Evolutionary conservation across 1,139 yeast species (phyloP), one percentile per base, ranked within the genome.

Genomic region (Taphrina wiesneri): DNA sequence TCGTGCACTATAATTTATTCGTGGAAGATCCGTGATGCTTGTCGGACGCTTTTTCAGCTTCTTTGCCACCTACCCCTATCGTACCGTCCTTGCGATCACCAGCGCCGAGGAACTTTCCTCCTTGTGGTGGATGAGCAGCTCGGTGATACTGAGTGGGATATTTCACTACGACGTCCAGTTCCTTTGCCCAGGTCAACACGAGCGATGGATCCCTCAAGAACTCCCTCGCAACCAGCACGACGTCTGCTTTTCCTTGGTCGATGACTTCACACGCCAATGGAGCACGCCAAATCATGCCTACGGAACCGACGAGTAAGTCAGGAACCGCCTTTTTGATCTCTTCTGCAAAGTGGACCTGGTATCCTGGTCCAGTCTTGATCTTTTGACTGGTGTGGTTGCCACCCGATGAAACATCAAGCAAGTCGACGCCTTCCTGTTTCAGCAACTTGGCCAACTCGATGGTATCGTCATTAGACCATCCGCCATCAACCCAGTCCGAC

Each of bases 381-480:
- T 71, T 72, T 54, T 77, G 81, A 26, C 75, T 72, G 46, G 76
- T 69, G 69, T 77, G 77, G 72, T 78, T 80, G 52, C 86, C 87
- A 59, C 86, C 86, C 13, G 85, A 78, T 2, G 86, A 83, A 47
- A 81, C 77, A 71, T 85, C 87, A 45, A 85, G 70, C 17, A 83
- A 75, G 69, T 82, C 83, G 53, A 85, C 77, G 13, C 86, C 86
- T 66, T 76, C 77, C 43, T 78, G 77, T 39, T 77, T 75, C 30
- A 84, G 73, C 5, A 77, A 68, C 36, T 77, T 77, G 1, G 83
- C 79, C 57, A 84, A 74, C 70, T 77, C 76, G 47, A 78, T 69
- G 0, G 85, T 75, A 69, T 85, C 86, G 26, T 81, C 80, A 41
- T 81, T 71, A 0, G 75, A 78, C 86, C 86, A 84, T 5, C 81